Evolutionary conservation across 495 filamentous ascomycete species (phyloP).

Genomic region (Penicillium maclennaniae): DNA sequence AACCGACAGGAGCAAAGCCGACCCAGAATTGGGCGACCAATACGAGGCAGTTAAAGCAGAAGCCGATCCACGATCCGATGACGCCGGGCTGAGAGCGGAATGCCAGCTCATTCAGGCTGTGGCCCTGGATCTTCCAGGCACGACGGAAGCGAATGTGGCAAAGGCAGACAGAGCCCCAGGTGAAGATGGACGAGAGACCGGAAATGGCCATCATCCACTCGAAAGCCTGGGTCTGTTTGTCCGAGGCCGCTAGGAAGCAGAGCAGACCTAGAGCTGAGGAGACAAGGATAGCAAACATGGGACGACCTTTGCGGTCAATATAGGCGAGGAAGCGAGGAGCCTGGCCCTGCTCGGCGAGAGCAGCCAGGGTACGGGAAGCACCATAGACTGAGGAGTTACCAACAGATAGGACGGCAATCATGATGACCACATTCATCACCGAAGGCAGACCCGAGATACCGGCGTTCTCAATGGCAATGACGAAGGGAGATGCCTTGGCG

Average conservation of each 20-base stretch:
- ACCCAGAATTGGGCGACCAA: constrained; percentile 93
- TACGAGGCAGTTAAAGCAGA: constrained; percentile 75
- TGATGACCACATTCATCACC: constrained; percentile 86
- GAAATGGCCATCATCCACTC: constrained; percentile 88
- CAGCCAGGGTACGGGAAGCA: constrained; percentile 79
- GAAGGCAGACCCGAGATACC: constrained; percentile 72
- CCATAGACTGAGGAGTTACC: constrained; percentile 87
- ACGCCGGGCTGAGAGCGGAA: constrained; percentile 79
- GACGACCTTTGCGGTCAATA: constrained; percentile 80
- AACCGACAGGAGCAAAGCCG: constrained; percentile 73
- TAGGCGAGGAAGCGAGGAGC: constrained; percentile 74
- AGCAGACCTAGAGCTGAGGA: constrained; percentile 71
- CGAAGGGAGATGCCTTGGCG: constrained; percentile 78
- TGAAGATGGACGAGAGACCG: constrained; percentile 85
- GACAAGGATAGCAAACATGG: constrained; percentile 67
- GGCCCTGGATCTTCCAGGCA: constrained; percentile 69
- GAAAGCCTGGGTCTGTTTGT: constrained; percentile 62
- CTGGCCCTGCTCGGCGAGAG: constrained; percentile 80
- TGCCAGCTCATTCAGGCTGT: constrained; percentile 68
- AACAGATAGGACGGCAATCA: constrained; percentile 82
- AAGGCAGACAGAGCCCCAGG: constrained; percentile 87
- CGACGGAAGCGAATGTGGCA: constrained; percentile 88
- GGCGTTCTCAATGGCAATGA: constrained; percentile 80
- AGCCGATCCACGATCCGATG: constrained; percentile 78
- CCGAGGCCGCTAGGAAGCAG: constrained; percentile 70